Conservation (phyloP, 441 rosid species). For the Codiaeum variegatum region DNA sequence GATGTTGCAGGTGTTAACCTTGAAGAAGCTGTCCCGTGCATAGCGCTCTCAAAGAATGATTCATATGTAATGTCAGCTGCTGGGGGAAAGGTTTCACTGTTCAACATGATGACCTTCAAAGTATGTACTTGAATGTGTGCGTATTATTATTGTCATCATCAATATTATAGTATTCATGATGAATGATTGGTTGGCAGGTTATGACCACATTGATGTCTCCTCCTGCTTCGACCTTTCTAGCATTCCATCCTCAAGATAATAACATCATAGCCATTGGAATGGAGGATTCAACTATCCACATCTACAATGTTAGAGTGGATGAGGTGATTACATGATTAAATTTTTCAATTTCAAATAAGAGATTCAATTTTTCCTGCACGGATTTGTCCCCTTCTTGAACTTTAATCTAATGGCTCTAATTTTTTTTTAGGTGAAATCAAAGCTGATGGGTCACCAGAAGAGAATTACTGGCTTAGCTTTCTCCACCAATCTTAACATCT, state of each 20-base stretch:
- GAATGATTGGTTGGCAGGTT: conserved; percentile 44
- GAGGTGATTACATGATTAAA: conserved; percentile 48
- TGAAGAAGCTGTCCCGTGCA: conserved; percentile 86
- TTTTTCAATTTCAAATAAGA: too few relatives aligned
- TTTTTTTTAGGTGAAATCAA: conserved; percentile 69
- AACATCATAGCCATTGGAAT: conserved; percentile 91
- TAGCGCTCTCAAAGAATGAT: conserved; percentile 87
- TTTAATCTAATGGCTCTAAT: conserved; percentile 13
- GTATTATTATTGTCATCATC: background rate
- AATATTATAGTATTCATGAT: conserved; percentile 8
- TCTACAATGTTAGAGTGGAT: conserved; percentile 82
- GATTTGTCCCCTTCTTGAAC: background rate
- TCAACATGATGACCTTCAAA: conserved; percentile 91
- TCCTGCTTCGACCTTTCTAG: conserved; percentile 83
- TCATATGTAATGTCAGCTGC: conserved; percentile 90
- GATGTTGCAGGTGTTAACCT: conserved; percentile 72
- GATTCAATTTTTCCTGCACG: background rate
- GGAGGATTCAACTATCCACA: conserved; percentile 91
- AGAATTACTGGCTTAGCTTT: conserved; percentile 88
- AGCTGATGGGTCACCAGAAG: conserved; percentile 85
- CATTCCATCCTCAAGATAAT: conserved; percentile 89
- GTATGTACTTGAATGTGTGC: conserved; percentile 26
- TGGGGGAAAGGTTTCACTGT: conserved; percentile 85
- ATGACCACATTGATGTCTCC: conserved; percentile 92
- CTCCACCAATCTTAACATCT: conserved; percentile 64